phyloP scores from a whole-genome alignment of 768 basidiomycete species.

The Mycena alexandri region DNA sequence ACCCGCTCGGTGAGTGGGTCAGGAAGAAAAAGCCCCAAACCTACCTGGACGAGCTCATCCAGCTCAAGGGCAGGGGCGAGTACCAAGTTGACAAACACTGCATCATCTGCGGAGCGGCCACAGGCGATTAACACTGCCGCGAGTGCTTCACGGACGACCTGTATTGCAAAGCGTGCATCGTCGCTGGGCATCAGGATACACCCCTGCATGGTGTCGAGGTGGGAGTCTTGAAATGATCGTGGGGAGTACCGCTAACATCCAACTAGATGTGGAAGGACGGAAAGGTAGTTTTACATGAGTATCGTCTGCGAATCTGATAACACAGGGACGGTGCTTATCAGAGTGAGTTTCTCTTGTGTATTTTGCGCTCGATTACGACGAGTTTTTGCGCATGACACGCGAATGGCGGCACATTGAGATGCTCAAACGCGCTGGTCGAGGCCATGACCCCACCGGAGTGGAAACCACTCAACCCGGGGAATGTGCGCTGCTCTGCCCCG shows the following conservation, averaged over 20 bases:
- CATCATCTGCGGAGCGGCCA: not conserved
- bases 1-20: conserved; percentile 1
- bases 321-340: not conserved
- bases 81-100: not conserved
- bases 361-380: conserved; percentile 23
- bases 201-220: conserved; percentile 38
- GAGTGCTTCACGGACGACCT: conserved; percentile 33
- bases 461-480: conserved; percentile 18
- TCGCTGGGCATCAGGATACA: conserved; percentile 20
- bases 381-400: conserved; percentile 30
- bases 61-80: conserved; percentile 8
- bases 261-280: conserved; percentile 30
- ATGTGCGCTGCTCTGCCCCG: conserved; percentile 40
- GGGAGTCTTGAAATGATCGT: not conserved
- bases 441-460: not conserved
- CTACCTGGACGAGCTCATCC: conserved; percentile 15
- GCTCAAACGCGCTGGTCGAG: conserved; percentile 38
- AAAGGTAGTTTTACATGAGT: conserved; percentile 27
- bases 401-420: conserved; percentile 39
- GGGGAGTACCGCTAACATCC: not conserved
- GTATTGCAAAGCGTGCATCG: conserved; percentile 33
- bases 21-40: conserved; percentile 10
- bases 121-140: conserved; percentile 26
- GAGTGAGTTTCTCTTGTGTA: not conserved
- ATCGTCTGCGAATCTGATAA: conserved; percentile 6